These are phyloP conservation scores for Suhomyces kilbournensis DNA, from an alignment of 805 yeast genomes.

Conservation along the genomic window DNA sequence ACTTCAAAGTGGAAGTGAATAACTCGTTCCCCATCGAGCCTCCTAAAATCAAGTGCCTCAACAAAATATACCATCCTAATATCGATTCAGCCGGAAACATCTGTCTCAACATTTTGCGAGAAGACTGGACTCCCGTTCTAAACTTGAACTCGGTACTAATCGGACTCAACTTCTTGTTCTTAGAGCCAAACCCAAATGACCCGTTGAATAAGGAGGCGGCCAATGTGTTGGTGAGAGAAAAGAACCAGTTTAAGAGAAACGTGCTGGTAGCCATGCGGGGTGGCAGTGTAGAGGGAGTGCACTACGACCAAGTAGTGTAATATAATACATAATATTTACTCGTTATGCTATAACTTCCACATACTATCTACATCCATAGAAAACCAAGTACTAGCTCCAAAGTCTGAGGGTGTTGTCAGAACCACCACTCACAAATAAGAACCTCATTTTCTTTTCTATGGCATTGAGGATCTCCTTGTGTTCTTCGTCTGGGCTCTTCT, in stretches of 20 bases:
- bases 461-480: conserved; percentile 22
- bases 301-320: conserved; percentile 8
- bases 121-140: conserved; percentile 95
- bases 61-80: conserved; percentile 87
- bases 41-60: conserved; percentile 73
- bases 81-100: conserved; percentile 88
- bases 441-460: conserved; percentile 51
- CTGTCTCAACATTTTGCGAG: conserved; percentile 85
- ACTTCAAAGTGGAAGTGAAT: conserved; percentile 62
- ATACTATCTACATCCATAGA: no score
- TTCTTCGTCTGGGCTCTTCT: conserved; percentile 17
- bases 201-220: conserved; percentile 94
- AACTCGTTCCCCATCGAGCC: conserved; percentile 88
- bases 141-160: conserved; percentile 77
- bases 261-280: conserved; percentile 73
- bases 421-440: conserved; percentile 62
- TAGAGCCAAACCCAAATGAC: conserved; percentile 89
- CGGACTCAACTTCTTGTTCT: conserved; percentile 79
- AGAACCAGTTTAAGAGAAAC: conserved; percentile 46
- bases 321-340: background rate
- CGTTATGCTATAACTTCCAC: background rate
- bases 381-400: conserved; percentile 42
- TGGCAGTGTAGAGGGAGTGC: conserved; percentile 43
- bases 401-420: conserved; percentile 54
- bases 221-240: conserved; percentile 40